Percentiles rank a stretch among this genome's conserved stretches.
These are phyloP conservation scores for Achaetomiella virescens DNA, from an alignment of 495 filamentous ascomycete species.

Conservation along the genomic window DNA sequence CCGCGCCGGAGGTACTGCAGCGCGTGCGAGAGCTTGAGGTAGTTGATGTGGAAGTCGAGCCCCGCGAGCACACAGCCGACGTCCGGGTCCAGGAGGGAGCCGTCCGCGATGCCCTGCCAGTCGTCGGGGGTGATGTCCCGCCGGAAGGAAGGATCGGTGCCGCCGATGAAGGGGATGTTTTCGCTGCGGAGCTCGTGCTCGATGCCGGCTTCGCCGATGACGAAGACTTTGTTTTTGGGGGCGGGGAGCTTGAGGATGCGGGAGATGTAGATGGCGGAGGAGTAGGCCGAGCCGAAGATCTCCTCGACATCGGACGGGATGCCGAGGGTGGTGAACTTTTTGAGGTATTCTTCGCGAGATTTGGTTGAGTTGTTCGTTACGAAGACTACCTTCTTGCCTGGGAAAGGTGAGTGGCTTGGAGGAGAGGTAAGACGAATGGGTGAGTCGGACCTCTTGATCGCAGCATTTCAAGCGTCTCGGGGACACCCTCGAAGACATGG, in stretches of 20 bases:
- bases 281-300: conserved; percentile 94
- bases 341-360: conserved; percentile 83
- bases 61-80: conserved; percentile 87
- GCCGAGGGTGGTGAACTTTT: conserved; percentile 77
- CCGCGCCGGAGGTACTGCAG: conserved; percentile 79
- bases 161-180: conserved; percentile 73
- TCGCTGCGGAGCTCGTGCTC: conserved; percentile 79
- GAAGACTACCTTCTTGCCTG: conserved; percentile 89
- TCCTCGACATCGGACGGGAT: conserved; percentile 79
- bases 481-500: conserved; percentile 72
- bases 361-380: conserved; percentile 99
- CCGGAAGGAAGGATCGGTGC: conserved; percentile 73
- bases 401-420: not conserved
- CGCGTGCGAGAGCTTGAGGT: conserved; percentile 77
- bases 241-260: conserved; percentile 74
- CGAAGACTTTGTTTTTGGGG: conserved; percentile 85
- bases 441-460: conserved; percentile 63
- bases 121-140: conserved; percentile 73
- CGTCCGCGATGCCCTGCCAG: conserved; percentile 67
- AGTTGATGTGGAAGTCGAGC: conserved; percentile 89
- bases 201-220: conserved; percentile 86
- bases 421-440: not conserved
- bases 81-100: conserved; percentile 71
- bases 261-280: conserved; percentile 90
- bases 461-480: conserved; percentile 76